A percentile compares a stretch with the other conserved stretches of the same genome.
These are phyloP conservation scores for Cunninghamia lanceolata DNA, from an alignment of 75 land plant genomes.

Conservation along the genomic window DNA sequence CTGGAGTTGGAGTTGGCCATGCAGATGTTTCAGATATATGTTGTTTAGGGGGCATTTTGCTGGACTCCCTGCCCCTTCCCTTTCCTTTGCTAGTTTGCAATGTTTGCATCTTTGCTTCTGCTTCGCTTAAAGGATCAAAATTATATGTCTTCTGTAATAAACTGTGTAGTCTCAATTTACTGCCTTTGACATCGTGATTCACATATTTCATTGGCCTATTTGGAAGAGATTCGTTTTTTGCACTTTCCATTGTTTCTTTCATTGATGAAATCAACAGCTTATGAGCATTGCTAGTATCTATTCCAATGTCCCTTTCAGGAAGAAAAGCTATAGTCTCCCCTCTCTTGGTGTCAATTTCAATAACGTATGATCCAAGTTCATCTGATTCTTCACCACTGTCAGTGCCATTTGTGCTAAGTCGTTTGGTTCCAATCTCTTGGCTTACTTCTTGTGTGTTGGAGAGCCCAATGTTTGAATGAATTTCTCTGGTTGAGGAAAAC, in stretches of 20 bases:
- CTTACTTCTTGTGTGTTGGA: neutral
- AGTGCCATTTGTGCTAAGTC: neutral
- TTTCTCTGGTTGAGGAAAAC: conserved; percentile 1
- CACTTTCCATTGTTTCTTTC: neutral
- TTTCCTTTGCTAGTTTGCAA: neutral
- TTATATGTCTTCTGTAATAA: neutral
- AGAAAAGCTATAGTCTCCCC: conserved; percentile 8
- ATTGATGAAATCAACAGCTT: neutral
- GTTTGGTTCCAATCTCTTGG: conserved; percentile 3
- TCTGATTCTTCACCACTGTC: conserved; percentile 11
- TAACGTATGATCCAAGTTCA: conserved; percentile 10
- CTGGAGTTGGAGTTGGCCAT: neutral
- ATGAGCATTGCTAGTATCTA: neutral
- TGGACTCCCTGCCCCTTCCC: neutral
- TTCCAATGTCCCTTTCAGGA: conserved; percentile 3
- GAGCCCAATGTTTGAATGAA: neutral
- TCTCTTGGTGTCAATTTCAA: conserved; percentile 6
- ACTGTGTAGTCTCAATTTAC: neutral
- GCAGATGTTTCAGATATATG: neutral
- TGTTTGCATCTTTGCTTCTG: neutral
- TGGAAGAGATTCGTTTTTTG: neutral
- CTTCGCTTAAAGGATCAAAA: neutral
- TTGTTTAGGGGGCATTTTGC: neutral
- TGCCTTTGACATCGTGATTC: neutral
- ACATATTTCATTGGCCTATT: neutral